Evolutionary conservation across 495 filamentous ascomycete genomes (phyloP), one percentile per base, ranked within the genome.

Genomic region (Sporormia fimetaria): DNA sequence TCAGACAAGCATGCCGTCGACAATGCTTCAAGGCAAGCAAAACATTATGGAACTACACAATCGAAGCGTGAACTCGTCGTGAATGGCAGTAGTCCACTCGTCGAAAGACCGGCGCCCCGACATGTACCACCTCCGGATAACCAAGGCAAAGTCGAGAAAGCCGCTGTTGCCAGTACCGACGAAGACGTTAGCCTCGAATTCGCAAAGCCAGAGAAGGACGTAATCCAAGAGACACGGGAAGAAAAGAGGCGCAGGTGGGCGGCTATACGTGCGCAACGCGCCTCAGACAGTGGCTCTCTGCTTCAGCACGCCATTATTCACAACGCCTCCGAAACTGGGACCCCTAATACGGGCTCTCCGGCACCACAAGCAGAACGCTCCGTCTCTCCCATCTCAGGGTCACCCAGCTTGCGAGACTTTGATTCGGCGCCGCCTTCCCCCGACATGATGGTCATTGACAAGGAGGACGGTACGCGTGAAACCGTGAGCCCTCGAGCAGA

Each of bases 231-330:
- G 80, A 77, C 39, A 71, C 78, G 37, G 69, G 86, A 51, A 76
- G 81, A 88, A 55, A 81, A 88, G 36, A 80, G 85, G 8, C 86
- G 80, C 49, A 75, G 80, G 31, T 79, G 90, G 47, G 87, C 94
- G 64, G 87, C 84, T 18, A 83, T 93, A 51, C 78, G 83, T 57
- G 83, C 86, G 20, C 90, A 82, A 59, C 78, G 87, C 54, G 74
- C 24, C 12, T 16, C 75, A 57, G 74, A 73, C 31, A 73, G 77
- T 55, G 71, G 76, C 35, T 12, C 10, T 17, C 64, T 92, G 48
- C 70, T 79, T 44, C 74, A 88, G 12, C 83, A 90, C 60, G 81
- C 81, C 34, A 62, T 92, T 25, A 75, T 76, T 43, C 70, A 68
- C 33, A 70, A 68, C 37, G 72, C 71, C 37, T 67, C 68, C 20